These are phyloP conservation scores for Echria macrotheca DNA, from an alignment of 495 filamentous ascomycete species.

Conservation along the genomic window DNA sequence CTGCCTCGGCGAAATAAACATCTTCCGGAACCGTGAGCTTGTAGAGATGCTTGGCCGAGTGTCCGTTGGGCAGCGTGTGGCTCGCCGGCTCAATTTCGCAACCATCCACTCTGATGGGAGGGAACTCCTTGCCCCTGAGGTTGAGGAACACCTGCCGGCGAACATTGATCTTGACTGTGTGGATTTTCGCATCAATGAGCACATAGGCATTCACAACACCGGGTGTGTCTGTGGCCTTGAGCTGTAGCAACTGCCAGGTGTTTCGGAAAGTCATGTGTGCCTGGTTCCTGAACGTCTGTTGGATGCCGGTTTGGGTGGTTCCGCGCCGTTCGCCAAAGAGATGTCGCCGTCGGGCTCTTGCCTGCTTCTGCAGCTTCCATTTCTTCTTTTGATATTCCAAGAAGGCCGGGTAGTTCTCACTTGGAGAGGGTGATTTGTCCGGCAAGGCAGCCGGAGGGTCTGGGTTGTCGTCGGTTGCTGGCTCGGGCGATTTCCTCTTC, in stretches of 20 bases:
- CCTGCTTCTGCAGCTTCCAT: constrained; percentile 97
- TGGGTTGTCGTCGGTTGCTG: constrained; percentile 49
- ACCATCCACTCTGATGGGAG: constrained; percentile 81
- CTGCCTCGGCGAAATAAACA: constrained; percentile 72
- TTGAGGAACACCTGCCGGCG: constrained; percentile 88
- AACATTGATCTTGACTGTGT: constrained; percentile 82
- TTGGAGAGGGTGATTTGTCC: constrained; percentile 76
- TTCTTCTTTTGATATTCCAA: constrained; percentile 96
- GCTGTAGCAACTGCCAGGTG: constrained; percentile 92
- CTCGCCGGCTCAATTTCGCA: constrained; percentile 87
- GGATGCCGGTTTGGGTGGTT: constrained; percentile 66
- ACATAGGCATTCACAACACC: constrained; percentile 87
- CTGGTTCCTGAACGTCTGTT: constrained; percentile 83
- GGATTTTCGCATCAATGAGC: constrained; percentile 86
- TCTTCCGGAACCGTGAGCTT: constrained; percentile 87
- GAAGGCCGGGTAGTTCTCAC: constrained; percentile 83
- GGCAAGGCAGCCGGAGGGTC: constrained; percentile 86
- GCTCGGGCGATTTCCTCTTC: constrained; percentile 77
- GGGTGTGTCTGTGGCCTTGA: constrained; percentile 70
- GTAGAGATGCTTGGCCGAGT: constrained; percentile 89
- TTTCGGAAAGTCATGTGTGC: constrained; percentile 82
- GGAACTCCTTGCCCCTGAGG: constrained; percentile 76
- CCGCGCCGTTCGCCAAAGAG: constrained; percentile 80
- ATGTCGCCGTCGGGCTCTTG: constrained; percentile 78
- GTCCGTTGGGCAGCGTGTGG: constrained; percentile 90